phyloP scores from a whole-genome alignment of 2,329 filamentous ascomycete genomes.

The Gnomoniopsis smithogilvyi region DNA sequence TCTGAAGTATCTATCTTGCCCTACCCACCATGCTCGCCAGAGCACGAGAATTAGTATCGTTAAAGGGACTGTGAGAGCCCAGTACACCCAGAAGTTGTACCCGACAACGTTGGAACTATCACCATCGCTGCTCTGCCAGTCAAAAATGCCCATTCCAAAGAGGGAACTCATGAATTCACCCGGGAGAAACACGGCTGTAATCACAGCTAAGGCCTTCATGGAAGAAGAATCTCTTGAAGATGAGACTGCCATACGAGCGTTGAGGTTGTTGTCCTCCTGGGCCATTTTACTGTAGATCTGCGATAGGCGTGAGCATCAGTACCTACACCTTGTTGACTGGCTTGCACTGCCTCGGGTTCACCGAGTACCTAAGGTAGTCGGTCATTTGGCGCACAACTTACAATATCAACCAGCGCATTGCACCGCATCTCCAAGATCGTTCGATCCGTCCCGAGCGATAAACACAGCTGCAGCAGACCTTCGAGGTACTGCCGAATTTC shows the following conservation, averaged over 20 bases:
- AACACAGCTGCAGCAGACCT: conserved; percentile 39
- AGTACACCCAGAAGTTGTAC: conserved; percentile 43
- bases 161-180: conserved; percentile 44
- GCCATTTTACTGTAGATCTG: conserved; percentile 48
- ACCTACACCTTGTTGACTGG: too few relatives aligned
- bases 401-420: conserved; percentile 44
- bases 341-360: background rate
- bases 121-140: conserved; percentile 37
- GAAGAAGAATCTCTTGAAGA: conserved; percentile 41
- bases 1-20: conserved; percentile 43
- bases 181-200: conserved; percentile 45
- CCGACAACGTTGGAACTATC: conserved; percentile 33
- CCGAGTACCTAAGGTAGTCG: background rate
- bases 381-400: conserved; percentile 21
- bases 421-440: conserved; percentile 44
- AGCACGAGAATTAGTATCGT: conserved; percentile 38
- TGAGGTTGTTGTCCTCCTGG: conserved; percentile 45
- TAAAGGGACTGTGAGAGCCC: conserved; percentile 40
- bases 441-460: conserved; percentile 42
- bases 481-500: conserved; percentile 46
- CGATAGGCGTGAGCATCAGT: background rate
- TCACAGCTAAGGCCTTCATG: conserved; percentile 46
- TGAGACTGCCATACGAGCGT: conserved; percentile 37
- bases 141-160: conserved; percentile 46
- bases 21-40: conserved; percentile 47